Conservation (phyloP, 2,329 filamentous ascomycete species). For the Aspergillus uvarum region DNA sequence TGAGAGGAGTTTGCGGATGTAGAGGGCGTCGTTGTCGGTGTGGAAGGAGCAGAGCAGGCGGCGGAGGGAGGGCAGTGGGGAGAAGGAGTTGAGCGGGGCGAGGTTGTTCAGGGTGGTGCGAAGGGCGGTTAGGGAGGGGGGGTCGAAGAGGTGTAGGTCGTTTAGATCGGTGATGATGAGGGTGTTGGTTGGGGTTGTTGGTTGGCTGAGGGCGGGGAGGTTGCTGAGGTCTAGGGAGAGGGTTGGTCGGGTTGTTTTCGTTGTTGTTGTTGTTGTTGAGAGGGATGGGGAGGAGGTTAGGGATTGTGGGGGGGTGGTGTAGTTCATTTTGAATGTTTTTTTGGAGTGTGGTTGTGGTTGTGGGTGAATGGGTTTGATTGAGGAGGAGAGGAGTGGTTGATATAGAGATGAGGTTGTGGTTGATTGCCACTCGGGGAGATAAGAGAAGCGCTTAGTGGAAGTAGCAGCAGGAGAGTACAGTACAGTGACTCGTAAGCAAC, state of each 20-base stretch:
- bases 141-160: constrained; percentile 49
- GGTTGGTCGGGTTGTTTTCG: constrained; percentile 28
- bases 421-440: background rate
- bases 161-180: constrained; percentile 52
- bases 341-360: background rate
- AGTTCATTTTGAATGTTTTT: constrained; percentile 19
- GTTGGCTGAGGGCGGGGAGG: constrained; percentile 46
- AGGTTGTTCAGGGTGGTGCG: constrained; percentile 43
- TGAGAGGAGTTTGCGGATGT: constrained; percentile 46
- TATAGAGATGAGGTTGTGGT: background rate
- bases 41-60: constrained; percentile 53
- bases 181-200: constrained; percentile 51
- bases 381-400: background rate
- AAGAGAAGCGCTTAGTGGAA: background rate
- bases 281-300: constrained; percentile 24
- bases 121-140: constrained; percentile 44
- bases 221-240: constrained; percentile 49
- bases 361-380: background rate
- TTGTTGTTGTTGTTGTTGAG: constrained; percentile 25
- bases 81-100: constrained; percentile 51
- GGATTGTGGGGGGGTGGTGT: constrained; percentile 23
- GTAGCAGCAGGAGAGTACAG: too few species aligned
- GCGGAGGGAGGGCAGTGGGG: constrained; percentile 51
- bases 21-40: constrained; percentile 43
- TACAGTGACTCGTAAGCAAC: too few species aligned